phyloP scores from a whole-genome alignment of 192 early-diverging fungal genomes.

The Phlyctochytrium planicorne region DNA sequence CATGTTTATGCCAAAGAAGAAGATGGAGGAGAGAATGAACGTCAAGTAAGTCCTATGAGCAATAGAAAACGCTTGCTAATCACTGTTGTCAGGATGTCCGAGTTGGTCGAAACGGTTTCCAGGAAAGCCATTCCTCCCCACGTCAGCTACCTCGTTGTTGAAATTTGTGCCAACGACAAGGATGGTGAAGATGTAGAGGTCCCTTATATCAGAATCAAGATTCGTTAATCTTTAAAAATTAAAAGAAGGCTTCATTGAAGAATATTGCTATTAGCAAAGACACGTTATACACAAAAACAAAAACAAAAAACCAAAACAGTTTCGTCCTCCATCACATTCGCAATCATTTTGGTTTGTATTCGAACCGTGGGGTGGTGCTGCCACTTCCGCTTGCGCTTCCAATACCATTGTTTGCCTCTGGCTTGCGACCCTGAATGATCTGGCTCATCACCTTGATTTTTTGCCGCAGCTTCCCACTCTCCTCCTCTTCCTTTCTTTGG shows the following conservation, averaged over 20 bases:
- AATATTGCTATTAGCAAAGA: too few species aligned
- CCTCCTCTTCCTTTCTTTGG: background rate
- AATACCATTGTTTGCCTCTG: background rate
- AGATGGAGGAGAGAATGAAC: slow-evolving; percentile 73
- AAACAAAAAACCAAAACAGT: background rate
- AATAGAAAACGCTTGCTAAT: slow-evolving; percentile 1
- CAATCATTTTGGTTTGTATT: background rate
- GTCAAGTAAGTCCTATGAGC: slow-evolving; percentile 73
- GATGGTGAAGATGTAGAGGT: slow-evolving; percentile 85
- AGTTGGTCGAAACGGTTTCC: slow-evolving; percentile 75
- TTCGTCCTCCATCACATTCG: background rate
- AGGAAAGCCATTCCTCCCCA: slow-evolving; percentile 86
- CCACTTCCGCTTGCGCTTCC: background rate
- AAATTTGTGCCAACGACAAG: slow-evolving; percentile 82
- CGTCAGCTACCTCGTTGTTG: slow-evolving; percentile 81
- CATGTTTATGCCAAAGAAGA: slow-evolving; percentile 83
- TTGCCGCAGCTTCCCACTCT: background rate
- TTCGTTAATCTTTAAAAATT: slow-evolving; percentile 3
- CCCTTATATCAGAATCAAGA: slow-evolving; percentile 43
- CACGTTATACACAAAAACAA: too few species aligned
- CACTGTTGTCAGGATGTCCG: slow-evolving; percentile 59
- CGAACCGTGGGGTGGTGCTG: background rate
- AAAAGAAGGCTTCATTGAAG: too few species aligned
- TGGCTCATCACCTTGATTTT: background rate
- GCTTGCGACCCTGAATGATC: background rate